Base-by-base conservation (phyloP, 345 rosid species). In the Aquilaria malaccensis region DNA sequence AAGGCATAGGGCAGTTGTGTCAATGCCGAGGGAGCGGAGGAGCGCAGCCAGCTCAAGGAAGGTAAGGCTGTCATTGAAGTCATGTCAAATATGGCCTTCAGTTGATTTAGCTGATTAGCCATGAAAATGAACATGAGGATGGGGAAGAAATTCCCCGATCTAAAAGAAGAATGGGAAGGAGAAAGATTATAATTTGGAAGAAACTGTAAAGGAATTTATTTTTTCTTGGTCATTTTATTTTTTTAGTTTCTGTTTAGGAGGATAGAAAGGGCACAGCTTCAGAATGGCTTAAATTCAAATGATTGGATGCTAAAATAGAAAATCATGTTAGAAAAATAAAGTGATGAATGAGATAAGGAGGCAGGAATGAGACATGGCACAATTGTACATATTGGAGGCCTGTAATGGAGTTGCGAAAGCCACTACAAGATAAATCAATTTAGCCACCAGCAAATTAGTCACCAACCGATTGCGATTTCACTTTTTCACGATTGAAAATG, bases 31-130 rank as follows among this genome's bases (percentile, higher is more conserved):
- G 33, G 98, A 83, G 9, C 97, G 88, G 33, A 93, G 82, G 55
- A 93, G 91, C 7, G 98, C 94, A 11, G 94, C 98, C 48, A 93
- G 87, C 60, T 89, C 98, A 1, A 93, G 88, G 56, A 81, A 87
- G 1, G 96, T 88, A 3, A 88, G 77, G 82, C 89, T 88, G 61
- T 86, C 96, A 59, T 87, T 90, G 11, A 79, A 57, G 69, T 93
- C 97, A 89, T 85, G 45, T n/a, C 57, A 82, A 93, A 93, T 51
- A 93, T 89, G 77, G 80, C 95, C 72, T 75, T 79, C 11, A 93
- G 88, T 62, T 93, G 95, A 48, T 79, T 72, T 1, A 87, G 65
- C 59, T 93, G 96, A 32, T 85, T 83, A 33, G 80, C 52, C 58
- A 74, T 75, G 58, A 67, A 56, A 58, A 74, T 13, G 7, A 74